Conservation (phyloP, 163 green algal species). For the Scenedesmus sp. region DNA sequence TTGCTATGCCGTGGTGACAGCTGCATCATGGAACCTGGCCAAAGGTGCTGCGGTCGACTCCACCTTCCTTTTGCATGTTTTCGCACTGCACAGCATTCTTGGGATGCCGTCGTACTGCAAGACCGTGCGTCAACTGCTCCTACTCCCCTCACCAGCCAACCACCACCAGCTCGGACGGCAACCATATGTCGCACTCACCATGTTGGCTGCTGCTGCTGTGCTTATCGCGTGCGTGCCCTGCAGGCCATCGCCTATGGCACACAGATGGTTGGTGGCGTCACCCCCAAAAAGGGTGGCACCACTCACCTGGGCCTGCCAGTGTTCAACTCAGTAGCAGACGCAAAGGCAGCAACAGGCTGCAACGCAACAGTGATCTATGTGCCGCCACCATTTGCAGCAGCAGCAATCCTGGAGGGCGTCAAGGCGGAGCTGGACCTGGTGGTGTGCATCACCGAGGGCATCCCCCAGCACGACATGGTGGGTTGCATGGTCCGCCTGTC, state of each 20-base stretch:
- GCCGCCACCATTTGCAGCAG: constrained; percentile 94
- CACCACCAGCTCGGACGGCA: too few species aligned
- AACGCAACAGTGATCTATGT: constrained; percentile 98
- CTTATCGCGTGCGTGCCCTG: not conserved
- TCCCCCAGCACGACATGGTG: constrained; percentile 98
- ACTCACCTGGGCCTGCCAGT: constrained; percentile 97
- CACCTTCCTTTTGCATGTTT: too few species aligned
- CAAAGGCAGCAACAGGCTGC: constrained; percentile 87
- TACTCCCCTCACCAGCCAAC: too few species aligned
- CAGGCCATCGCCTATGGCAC: constrained; percentile 98
- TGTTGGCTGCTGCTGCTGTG: not conserved
- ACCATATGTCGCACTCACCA: too few species aligned
- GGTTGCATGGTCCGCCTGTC: not conserved
- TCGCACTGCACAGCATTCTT: too few species aligned
- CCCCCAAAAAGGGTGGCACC: constrained; percentile 95
- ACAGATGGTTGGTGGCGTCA: constrained; percentile 98
- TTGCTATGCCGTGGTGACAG: not conserved
- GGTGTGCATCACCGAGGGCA: constrained; percentile 99
- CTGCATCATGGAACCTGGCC: too few species aligned
- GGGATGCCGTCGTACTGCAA: too few species aligned
- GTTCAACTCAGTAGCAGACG: constrained; percentile 92
- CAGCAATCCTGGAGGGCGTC: constrained; percentile 95
- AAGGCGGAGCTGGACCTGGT: constrained; percentile 96
- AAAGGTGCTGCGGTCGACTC: too few species aligned
- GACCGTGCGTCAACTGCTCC: too few species aligned